phyloP scores from a whole-genome alignment of 768 basidiomycete genomes.

The Saitozyma sp. region DNA sequence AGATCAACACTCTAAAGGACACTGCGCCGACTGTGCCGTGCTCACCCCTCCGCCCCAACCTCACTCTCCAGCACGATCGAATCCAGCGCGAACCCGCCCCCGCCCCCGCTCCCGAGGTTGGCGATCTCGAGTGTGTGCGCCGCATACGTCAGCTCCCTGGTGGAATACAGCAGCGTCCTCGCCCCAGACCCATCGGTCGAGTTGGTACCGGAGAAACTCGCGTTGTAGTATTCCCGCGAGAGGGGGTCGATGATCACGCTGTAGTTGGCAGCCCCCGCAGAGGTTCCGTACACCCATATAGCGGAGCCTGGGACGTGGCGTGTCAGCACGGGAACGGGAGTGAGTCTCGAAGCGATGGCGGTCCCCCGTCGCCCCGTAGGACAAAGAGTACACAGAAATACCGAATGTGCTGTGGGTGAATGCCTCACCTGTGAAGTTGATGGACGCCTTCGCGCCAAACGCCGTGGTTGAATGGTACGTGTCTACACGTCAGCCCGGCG shows the following conservation, averaged over 20 bases:
- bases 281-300: conserved; percentile 41
- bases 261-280: conserved; percentile 30
- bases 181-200: conserved; percentile 8
- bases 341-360: no score
- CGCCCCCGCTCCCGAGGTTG: conserved; percentile 28
- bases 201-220: conserved; percentile 12
- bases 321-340: no score
- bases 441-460: conserved; percentile 30
- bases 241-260: conserved; percentile 36
- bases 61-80: conserved; percentile 32
- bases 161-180: conserved; percentile 27
- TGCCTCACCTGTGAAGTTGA: conserved; percentile 48
- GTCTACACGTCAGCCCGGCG: conserved; percentile 15
- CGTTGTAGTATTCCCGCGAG: conserved; percentile 13
- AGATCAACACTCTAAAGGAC: no score
- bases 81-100: conserved; percentile 38
- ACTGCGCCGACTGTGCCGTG: no score
- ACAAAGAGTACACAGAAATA: no score
- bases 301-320: conserved; percentile 9
- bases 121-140: conserved; percentile 32
- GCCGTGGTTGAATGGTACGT: conserved; percentile 49
- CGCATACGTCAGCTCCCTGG: conserved; percentile 20
- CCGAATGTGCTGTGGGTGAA: no score
- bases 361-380: no score
- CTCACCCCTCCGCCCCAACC: conserved; percentile 41